Percentiles rank a stretch among this genome's conserved stretches.
phyloP scores from a whole-genome alignment of 2,329 filamentous ascomycete genomes.

The Fusarium buharicum region DNA sequence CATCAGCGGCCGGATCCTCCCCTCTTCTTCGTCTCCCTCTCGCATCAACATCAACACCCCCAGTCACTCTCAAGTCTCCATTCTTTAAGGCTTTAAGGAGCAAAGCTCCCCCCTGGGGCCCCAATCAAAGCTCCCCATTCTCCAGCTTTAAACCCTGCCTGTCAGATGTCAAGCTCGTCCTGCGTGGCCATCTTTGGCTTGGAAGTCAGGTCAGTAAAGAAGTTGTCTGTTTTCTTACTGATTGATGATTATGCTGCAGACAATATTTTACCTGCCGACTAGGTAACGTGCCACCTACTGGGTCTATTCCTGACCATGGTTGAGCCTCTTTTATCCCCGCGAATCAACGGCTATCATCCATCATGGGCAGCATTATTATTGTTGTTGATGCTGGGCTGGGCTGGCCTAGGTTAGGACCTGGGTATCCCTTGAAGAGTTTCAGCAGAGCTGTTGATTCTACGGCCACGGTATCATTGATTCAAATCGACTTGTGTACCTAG shows the following conservation, averaged over 20 bases:
- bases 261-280: conserved; percentile 23
- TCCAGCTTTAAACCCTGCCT: conserved; percentile 29
- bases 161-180: conserved; percentile 36
- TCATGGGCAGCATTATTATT: neutral
- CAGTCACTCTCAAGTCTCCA: neutral
- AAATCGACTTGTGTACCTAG: conserved; percentile 3
- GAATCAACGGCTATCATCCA: conserved; percentile 25
- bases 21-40: neutral
- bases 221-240: conserved; percentile 3
- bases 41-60: neutral
- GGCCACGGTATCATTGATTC: conserved; percentile 4
- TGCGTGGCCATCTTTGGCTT: conserved; percentile 16
- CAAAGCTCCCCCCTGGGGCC: conserved; percentile 20
- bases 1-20: conserved; percentile 33
- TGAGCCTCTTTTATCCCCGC: conserved; percentile 19
- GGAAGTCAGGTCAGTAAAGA: neutral
- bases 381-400: neutral
- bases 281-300: conserved; percentile 32
- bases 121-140: conserved; percentile 34
- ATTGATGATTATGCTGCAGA: conserved; percentile 18
- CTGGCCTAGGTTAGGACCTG: neutral
- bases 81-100: neutral
- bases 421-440: neutral
- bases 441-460: conserved; percentile 2
- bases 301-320: conserved; percentile 3